Percentiles rank a stretch among this genome's conserved stretches.
phyloP scores from a whole-genome alignment of 73 alveolate species.

The Tetrahymena elliotti region DNA sequence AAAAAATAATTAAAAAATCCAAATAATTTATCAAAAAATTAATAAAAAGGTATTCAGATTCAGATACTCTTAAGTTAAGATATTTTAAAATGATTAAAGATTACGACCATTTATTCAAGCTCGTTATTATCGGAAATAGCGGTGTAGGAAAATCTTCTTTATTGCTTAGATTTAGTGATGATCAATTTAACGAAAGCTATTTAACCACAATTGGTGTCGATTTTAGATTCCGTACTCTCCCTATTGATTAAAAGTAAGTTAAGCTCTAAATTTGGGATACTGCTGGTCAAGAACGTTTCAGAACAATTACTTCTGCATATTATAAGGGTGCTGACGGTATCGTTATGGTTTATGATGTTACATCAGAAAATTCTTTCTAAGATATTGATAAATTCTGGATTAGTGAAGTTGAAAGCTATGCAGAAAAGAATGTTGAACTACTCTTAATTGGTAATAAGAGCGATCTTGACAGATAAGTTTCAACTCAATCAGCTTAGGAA shows the following conservation, averaged over 20 bases:
- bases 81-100: slow-evolving; percentile 22
- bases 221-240: slow-evolving; percentile 56
- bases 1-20: not conserved
- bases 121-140: slow-evolving; percentile 52
- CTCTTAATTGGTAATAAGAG: slow-evolving; percentile 27
- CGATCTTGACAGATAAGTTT: slow-evolving; percentile 15
- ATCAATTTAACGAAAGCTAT: slow-evolving; percentile 48
- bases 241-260: slow-evolving; percentile 52
- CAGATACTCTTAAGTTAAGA: slow-evolving; percentile 2
- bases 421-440: slow-evolving; percentile 42
- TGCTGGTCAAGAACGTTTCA: slow-evolving; percentile 69
- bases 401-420: slow-evolving; percentile 37
- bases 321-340: slow-evolving; percentile 72
- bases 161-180: slow-evolving; percentile 60
- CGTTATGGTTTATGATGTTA: slow-evolving; percentile 53
- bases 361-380: not conserved
- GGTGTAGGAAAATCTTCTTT: slow-evolving; percentile 67
- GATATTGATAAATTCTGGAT: slow-evolving; percentile 42
- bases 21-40: not conserved
- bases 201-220: slow-evolving; percentile 68
- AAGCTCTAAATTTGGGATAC: slow-evolving; percentile 67
- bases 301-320: slow-evolving; percentile 59
- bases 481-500: slow-evolving; percentile 19
- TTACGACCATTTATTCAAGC: slow-evolving; percentile 54
- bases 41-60: not conserved